phyloP scores from a whole-genome alignment of 1,139 yeast genomes.

The Blastobotrys apis region DNA sequence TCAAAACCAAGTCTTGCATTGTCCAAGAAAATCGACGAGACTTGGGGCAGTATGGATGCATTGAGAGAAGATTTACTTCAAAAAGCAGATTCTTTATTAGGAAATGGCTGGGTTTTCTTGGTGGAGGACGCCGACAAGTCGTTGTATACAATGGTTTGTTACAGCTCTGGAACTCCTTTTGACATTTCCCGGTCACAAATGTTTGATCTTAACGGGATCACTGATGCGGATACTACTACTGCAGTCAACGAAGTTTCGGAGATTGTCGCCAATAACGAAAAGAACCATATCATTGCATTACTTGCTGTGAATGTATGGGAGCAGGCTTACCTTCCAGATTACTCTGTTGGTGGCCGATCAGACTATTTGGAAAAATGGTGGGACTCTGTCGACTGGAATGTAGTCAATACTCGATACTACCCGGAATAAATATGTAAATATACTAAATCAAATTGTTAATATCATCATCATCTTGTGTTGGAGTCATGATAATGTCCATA shows the following conservation, averaged over 20 bases:
- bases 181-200: conserved; percentile 70
- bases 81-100: conserved; percentile 52
- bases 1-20: conserved; percentile 35
- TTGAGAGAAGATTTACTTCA: conserved; percentile 51
- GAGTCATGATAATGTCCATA: conserved; percentile 11
- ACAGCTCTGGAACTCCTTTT: conserved; percentile 89
- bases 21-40: conserved; percentile 32
- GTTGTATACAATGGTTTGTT: conserved; percentile 58
- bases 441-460: conserved; percentile 8
- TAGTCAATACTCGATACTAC: conserved; percentile 40
- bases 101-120: conserved; percentile 88
- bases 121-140: conserved; percentile 70
- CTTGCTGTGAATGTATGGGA: conserved; percentile 86
- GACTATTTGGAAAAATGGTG: conserved; percentile 73
- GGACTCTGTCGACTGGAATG: conserved; percentile 83
- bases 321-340: conserved; percentile 75
- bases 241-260: conserved; percentile 45
- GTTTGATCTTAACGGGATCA: conserved; percentile 69
- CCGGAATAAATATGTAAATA: conserved; percentile 5
- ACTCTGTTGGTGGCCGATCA: conserved; percentile 72
- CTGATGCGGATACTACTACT: conserved; percentile 35
- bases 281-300: conserved; percentile 73
- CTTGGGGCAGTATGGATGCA: conserved; percentile 47
- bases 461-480: conserved; percentile 1
- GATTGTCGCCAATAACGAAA: conserved; percentile 42